Evolutionary conservation across 495 filamentous ascomycete genomes (phyloP), one percentile per base, ranked within the genome.

Genomic region (Penicillium paxilli): DNA sequence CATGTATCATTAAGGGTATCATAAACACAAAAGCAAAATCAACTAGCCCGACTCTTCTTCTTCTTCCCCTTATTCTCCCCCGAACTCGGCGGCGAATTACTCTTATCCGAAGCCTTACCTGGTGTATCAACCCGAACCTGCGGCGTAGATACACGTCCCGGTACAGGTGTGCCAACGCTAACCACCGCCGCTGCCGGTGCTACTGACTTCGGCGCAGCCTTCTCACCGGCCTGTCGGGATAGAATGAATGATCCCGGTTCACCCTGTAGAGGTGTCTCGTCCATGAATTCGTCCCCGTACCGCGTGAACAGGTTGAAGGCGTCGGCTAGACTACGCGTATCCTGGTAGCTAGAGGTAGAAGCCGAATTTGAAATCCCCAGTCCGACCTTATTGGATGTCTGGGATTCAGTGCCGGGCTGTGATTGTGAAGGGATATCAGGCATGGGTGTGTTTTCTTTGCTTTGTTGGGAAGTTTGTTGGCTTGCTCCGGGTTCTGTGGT

Each of bases 211-310:
- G 16, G 59, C 50, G 10, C 52, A 56, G 42, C 62, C 57, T 56
- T 55, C 12, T 62, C 54, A 23, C 75, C 72, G 3, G 65, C 71
- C 3, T 63, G 49, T 37, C 73, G 85, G 10, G 83, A 83, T 45
- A 95, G 77, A 49, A 88, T 86, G 71, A 96, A 96, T n/a, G 85
- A 83, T 19, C 92, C 92, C 0, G 92, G 92, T 60, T 89, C 86
- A 41, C 92, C 92, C 1, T 87, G 83, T 44, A 96, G 81, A 2
- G 91, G 91, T 58, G 87, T 94, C 66, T 96, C 91, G 69, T 98
- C 91, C 84, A 94, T 91, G 69, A 83, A 96, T 48, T 98, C 92
- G 44, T 87, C 82, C 21, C 81, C 83, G 51, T 84, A 86, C 30
- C 79, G 78, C 14, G 85, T 68, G 42, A 86, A 74, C 22, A 94